phyloP scores from a whole-genome alignment of 2,329 filamentous ascomycete genomes.

The Beauveria scarabaeidicola region DNA sequence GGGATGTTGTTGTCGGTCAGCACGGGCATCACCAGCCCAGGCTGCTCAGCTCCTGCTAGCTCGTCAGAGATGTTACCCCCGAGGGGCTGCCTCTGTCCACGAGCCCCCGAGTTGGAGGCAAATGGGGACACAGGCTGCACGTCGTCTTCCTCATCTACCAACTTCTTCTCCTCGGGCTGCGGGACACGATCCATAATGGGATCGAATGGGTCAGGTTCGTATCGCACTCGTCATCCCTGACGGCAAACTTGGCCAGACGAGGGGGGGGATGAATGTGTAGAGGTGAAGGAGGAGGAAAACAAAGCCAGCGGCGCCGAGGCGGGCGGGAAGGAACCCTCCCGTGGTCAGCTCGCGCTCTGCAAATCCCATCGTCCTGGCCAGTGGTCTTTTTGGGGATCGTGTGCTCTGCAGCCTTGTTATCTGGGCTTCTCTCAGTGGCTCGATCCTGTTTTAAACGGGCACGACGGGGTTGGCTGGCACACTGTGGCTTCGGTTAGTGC shows the following conservation, averaged over 20 bases:
- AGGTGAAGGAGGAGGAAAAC: background rate
- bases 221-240: constrained; percentile 1
- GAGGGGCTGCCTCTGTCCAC: background rate
- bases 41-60: background rate
- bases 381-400: background rate
- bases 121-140: background rate
- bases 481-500: constrained; percentile 8
- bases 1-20: constrained; percentile 8
- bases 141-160: background rate
- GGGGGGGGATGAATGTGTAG: background rate
- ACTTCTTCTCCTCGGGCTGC: background rate
- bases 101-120: background rate
- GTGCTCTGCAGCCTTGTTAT: background rate
- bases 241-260: background rate
- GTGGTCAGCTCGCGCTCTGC: background rate
- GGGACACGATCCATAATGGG: background rate
- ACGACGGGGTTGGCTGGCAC: background rate
- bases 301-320: too few species aligned
- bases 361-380: background rate
- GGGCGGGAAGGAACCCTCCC: background rate
- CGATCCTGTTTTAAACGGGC: background rate
- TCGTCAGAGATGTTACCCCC: background rate
- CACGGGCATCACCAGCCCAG: constrained; percentile 7
- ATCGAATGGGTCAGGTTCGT: background rate
- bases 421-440: background rate